Percentiles rank a stretch among this genome's conserved stretches.
phyloP scores from a whole-genome alignment of 2,329 filamentous ascomycete species.

The Penicillium sp. region DNA sequence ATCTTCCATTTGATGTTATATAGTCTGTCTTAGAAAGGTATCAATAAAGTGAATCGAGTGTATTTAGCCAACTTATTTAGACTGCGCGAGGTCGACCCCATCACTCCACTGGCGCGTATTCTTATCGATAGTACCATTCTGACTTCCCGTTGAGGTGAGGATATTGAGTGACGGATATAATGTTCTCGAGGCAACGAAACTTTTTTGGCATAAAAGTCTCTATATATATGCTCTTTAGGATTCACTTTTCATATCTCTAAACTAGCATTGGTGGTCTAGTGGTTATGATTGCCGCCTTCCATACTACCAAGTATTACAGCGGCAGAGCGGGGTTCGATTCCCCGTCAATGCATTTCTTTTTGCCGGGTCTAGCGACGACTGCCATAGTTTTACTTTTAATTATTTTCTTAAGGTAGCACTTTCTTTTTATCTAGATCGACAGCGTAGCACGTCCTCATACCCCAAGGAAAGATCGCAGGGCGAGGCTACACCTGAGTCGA shows the following conservation, averaged over 20 bases:
- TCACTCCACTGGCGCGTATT: no score
- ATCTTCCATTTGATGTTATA: neutral
- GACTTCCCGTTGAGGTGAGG: neutral
- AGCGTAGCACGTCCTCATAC: neutral
- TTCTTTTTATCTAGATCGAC: neutral
- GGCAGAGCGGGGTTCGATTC: neutral
- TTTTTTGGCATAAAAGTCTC: neutral
- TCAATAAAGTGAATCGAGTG: no score
- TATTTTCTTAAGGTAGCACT: neutral
- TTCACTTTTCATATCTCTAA: neutral
- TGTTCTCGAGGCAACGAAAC: neutral
- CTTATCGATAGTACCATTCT: neutral
- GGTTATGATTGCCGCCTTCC: neutral
- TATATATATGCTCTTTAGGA: neutral
- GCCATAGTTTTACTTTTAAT: neutral
- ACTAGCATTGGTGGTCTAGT: neutral
- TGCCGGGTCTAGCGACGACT: neutral
- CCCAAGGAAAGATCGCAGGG: neutral
- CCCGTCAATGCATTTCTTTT: neutral
- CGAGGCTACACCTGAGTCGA: neutral
- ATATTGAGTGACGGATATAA: neutral
- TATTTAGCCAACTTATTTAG: no score
- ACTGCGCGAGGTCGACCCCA: no score
- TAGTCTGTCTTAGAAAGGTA: neutral
- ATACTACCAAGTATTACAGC: neutral